Conservation (phyloP, 73 alveolate genomes). For the Paramecium pentaurelia region DNA sequence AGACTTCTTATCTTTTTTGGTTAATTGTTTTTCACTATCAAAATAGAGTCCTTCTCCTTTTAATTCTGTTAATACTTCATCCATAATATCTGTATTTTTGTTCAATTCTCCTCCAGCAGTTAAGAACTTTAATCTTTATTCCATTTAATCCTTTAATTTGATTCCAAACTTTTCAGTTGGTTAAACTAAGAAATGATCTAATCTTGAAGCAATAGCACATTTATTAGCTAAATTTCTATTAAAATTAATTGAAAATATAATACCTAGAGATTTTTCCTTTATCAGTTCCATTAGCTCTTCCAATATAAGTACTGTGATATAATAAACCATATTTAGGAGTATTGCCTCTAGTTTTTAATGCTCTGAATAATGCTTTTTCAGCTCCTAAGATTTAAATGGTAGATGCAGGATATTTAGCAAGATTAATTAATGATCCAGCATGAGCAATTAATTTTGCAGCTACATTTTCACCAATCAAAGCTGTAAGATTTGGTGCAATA, state of each 20-base stretch:
- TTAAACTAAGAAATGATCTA: constrained; percentile 78
- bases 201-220: constrained; percentile 93
- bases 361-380: constrained; percentile 95
- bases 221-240: constrained; percentile 88
- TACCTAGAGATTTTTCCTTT: constrained; percentile 79
- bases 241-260: background rate
- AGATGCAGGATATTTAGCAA: constrained; percentile 96
- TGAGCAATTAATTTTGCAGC: constrained; percentile 94
- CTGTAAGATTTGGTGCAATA: constrained; percentile 95
- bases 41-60: constrained; percentile 52
- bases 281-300: constrained; percentile 81
- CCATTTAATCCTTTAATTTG: constrained; percentile 53
- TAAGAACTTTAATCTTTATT: constrained; percentile 60
- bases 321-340: constrained; percentile 96
- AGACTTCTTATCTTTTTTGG: constrained; percentile 33
- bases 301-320: constrained; percentile 90
- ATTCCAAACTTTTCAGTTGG: constrained; percentile 61
- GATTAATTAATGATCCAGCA: constrained; percentile 88
- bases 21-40: constrained; percentile 30
- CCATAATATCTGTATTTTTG: constrained; percentile 58
- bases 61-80: constrained; percentile 62
- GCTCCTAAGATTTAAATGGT: constrained; percentile 96
- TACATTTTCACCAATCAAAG: constrained; percentile 94
- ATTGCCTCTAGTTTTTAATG: constrained; percentile 89
- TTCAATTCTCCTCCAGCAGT: constrained; percentile 56